These are phyloP conservation scores for Rhodotorula sp. DNA, from an alignment of 1,284 basidiomycete species.

Conservation along the genomic window DNA sequence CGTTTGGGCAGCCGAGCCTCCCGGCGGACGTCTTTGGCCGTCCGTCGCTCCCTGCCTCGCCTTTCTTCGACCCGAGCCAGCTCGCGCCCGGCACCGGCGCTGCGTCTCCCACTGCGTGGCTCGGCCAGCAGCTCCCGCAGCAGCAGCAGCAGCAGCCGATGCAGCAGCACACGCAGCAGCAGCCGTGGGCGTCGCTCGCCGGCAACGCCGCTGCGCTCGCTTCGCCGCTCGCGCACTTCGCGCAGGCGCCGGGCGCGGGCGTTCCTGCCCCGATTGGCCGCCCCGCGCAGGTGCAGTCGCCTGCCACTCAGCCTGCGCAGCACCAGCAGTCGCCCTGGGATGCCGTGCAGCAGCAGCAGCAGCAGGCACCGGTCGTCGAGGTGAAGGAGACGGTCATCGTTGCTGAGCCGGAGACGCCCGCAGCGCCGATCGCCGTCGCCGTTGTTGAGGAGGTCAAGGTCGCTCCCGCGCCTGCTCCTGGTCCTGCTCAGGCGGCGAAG, in stretches of 20 bases:
- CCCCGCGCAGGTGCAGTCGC: constrained; percentile 7
- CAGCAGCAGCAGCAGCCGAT: constrained; percentile 21
- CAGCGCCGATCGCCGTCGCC: constrained; percentile 50
- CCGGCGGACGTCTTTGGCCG: constrained; percentile 24
- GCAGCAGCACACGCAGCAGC: constrained; percentile 1
- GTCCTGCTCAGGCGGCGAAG: constrained; percentile 49
- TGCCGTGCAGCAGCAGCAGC: neutral
- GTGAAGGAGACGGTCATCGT: constrained; percentile 11
- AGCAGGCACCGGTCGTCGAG: constrained; percentile 8
- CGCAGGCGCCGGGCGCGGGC: constrained; percentile 6
- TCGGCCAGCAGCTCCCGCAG: constrained; percentile 26
- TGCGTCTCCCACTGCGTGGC: constrained; percentile 16
- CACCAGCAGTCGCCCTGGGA: constrained; percentile 9
- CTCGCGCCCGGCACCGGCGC: constrained; percentile 11
- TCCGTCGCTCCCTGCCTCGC: constrained; percentile 18
- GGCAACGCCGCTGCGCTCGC: neutral
- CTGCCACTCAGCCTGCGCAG: neutral
- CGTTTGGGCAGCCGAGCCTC: neutral
- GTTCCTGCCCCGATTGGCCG: constrained; percentile 26
- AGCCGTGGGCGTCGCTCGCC: constrained; percentile 6
- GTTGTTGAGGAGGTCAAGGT: constrained; percentile 54
- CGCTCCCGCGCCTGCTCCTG: constrained; percentile 47
- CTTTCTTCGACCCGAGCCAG: constrained; percentile 33
- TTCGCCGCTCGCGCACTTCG: constrained; percentile 16
- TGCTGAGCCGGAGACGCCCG: neutral